Base-by-base conservation (phyloP, 139 green algal species). In the Micromonas commoda region DNA sequence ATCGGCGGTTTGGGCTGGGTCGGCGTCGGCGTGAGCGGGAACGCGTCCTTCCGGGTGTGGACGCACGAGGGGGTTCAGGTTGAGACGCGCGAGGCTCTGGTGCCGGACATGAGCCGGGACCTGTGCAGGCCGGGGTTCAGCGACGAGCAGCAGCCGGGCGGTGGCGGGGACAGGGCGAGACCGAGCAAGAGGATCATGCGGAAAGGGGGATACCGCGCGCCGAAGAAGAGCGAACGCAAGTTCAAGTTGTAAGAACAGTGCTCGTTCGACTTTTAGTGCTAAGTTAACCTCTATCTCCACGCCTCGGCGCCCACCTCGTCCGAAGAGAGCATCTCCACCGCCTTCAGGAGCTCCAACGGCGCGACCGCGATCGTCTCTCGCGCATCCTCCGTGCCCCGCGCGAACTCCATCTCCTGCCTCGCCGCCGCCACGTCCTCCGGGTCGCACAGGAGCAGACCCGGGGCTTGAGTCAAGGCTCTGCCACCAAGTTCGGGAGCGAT, bases 1-100 rank as follows among this genome's bases (percentile, higher is more conserved):
- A 77, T 84, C 38, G 78, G 87, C 77, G 93, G 94, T 0, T 81
- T 98, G 32, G 95, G 94, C 5, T 98, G 94, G 94, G 76, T 98
- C 2, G 87, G 33, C 9, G 86, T 97, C 20, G 93, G 89, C 24
- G 81, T 92, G 24, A 81, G 75, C 0, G 95, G 95, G 26, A 52
- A 38, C 0, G 89, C 91, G 23, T n/a, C 80, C 19, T 82, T 98
- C 6, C 76, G 82, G 2, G 84, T 97, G 65, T 98, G 92, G 92
- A 87, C 89, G 20, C 88, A 82, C 0, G 81, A 90, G 9, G 88
- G 88, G 2, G 87, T 97, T 5, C 77, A 83, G 2, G 82, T 98
- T 60, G 97, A 90, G n/a, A 90, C 85, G 2, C 90, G 91, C 28
- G 85, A 91, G 4, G 87, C 95, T 3, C 79, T 98, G 39, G 76